These are phyloP conservation scores for Pseudocercospora eumusae DNA, from an alignment of 2,329 filamentous ascomycete genomes.

Conservation along the genomic window DNA sequence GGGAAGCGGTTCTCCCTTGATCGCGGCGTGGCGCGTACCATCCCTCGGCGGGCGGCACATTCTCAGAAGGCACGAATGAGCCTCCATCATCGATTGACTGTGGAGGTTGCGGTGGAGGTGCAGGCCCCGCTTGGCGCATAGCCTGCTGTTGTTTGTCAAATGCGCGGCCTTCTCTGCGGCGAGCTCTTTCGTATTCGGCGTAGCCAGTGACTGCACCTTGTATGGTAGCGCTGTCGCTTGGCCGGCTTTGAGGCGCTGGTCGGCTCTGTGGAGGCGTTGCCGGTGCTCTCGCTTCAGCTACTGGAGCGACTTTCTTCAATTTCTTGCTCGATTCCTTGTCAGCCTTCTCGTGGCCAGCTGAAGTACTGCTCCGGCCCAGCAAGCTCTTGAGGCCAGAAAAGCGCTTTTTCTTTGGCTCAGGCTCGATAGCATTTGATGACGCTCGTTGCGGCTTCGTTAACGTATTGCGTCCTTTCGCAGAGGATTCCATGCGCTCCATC, in stretches of 20 bases:
- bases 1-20: not conserved
- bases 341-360: constrained; percentile 30
- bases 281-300: not conserved
- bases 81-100: not conserved
- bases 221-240: constrained; percentile 12
- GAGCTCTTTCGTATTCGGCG: constrained; percentile 14
- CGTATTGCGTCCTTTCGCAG: constrained; percentile 20
- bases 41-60: constrained; percentile 3
- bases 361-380: constrained; percentile 45
- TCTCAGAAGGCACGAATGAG: not conserved
- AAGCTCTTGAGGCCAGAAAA: constrained; percentile 49
- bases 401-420: constrained; percentile 45
- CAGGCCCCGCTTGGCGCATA: not conserved
- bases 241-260: constrained; percentile 8
- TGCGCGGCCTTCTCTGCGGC: not conserved
- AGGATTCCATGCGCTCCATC: not conserved
- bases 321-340: constrained; percentile 13
- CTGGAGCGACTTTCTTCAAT: constrained; percentile 15
- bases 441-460: constrained; percentile 39
- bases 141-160: not conserved
- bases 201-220: constrained; percentile 15
- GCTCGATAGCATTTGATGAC: constrained; percentile 27
- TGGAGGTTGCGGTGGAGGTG: not conserved
- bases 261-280: constrained; percentile 7
- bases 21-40: constrained; percentile 4